Percentiles rank a stretch among this genome's conserved stretches.
phyloP scores from a whole-genome alignment of 2,329 filamentous ascomycete species.

The Tolypocladium pustulatum region DNA sequence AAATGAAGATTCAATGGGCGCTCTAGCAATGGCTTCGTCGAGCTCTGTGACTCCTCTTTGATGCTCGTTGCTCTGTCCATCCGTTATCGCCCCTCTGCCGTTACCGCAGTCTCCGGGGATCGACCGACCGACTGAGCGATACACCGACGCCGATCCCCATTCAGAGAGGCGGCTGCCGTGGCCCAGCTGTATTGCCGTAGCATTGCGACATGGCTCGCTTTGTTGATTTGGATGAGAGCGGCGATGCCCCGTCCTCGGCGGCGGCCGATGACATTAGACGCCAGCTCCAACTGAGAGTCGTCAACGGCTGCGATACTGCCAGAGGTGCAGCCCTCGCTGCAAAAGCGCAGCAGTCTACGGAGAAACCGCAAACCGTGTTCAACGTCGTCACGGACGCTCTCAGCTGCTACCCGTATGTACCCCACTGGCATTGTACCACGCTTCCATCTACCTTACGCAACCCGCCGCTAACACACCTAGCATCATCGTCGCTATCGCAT shows the following conservation, averaged over 20 bases:
- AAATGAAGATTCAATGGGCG: background rate
- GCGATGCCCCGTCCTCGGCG: slow-evolving; percentile 2
- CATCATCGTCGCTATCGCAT: slow-evolving; percentile 64
- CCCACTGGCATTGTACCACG: background rate
- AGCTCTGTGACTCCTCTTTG: background rate
- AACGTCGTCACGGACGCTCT: slow-evolving; percentile 19
- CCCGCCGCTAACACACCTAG: slow-evolving; percentile 31
- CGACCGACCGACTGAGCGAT: background rate
- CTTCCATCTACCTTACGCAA: background rate
- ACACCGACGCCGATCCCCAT: background rate
- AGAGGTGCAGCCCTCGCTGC: background rate
- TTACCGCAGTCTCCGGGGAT: background rate
- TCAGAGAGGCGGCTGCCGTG: background rate
- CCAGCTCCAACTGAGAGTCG: background rate
- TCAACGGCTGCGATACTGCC: background rate
- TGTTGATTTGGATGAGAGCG: slow-evolving; percentile 10
- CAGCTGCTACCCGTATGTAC: slow-evolving; percentile 24
- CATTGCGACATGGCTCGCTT: slow-evolving; percentile 11
- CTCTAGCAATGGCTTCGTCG: slow-evolving; percentile 1
- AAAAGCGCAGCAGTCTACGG: background rate
- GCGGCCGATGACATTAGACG: slow-evolving; percentile 1
- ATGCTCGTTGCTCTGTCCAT: background rate
- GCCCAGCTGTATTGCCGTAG: background rate
- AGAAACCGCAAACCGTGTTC: background rate
- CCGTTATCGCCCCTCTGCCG: background rate